Evolutionary conservation across 2,329 filamentous ascomycete species (phyloP).

Genomic region (Ceratocystis harringtonii): DNA sequence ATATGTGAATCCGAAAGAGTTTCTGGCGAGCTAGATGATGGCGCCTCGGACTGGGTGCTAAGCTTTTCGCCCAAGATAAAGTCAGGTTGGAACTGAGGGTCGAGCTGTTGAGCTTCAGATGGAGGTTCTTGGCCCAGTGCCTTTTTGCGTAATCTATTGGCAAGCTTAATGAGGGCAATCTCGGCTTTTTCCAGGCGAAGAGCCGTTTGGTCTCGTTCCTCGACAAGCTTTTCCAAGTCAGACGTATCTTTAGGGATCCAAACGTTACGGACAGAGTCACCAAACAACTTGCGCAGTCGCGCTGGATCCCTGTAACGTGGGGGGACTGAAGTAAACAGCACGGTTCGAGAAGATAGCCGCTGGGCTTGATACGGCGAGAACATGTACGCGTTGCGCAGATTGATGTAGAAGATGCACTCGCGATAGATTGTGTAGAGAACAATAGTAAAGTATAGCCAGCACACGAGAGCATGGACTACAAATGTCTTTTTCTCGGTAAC

Average conservation of each 20-base stretch:
- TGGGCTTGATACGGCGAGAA: slow-evolving; percentile 68
- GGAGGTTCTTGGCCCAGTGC: slow-evolving; percentile 17
- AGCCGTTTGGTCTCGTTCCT: slow-evolving; percentile 58
- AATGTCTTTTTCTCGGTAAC: slow-evolving; percentile 46
- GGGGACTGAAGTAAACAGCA: slow-evolving; percentile 83
- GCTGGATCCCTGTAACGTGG: slow-evolving; percentile 57
- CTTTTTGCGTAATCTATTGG: slow-evolving; percentile 49
- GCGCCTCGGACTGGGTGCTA: slow-evolving; percentile 23
- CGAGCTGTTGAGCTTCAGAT: not conserved
- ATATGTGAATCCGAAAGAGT: not conserved
- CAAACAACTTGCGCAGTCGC: slow-evolving; percentile 63
- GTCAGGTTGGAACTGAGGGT: slow-evolving; percentile 7
- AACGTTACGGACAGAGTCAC: slow-evolving; percentile 60
- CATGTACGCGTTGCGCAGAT: slow-evolving; percentile 86
- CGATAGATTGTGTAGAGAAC: slow-evolving; percentile 79
- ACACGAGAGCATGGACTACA: slow-evolving; percentile 68
- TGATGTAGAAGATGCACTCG: slow-evolving; percentile 86
- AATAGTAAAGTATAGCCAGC: slow-evolving; percentile 75
- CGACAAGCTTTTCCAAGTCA: slow-evolving; percentile 60
- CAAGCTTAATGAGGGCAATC: slow-evolving; percentile 61
- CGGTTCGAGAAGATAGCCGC: slow-evolving; percentile 76
- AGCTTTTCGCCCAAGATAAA: slow-evolving; percentile 9
- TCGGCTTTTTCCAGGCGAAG: slow-evolving; percentile 72
- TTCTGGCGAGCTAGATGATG: slow-evolving; percentile 20
- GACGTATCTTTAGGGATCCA: slow-evolving; percentile 69